Evolutionary conservation across 73 alveolate species (phyloP).

Genomic region (Tetrahymena borealis): DNA sequence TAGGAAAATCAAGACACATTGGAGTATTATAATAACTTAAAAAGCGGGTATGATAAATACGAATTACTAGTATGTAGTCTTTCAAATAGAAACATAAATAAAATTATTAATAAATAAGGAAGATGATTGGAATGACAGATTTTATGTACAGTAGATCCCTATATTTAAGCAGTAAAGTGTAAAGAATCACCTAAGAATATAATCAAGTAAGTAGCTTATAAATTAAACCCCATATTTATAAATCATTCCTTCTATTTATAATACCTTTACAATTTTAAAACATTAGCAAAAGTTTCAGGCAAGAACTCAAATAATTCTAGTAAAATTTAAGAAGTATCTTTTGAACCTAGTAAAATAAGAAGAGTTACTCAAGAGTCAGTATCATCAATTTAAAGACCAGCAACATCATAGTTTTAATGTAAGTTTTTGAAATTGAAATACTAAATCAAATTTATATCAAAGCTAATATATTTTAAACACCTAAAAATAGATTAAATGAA

Average conservation of each 20-base stretch:
- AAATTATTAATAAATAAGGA: not conserved
- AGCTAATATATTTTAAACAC: no score
- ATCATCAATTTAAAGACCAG: not conserved
- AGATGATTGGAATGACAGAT: not conserved
- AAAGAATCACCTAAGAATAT: not conserved
- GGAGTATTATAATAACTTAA: not conserved
- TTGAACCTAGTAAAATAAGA: not conserved
- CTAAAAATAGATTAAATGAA: not conserved
- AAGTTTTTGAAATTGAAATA: no score
- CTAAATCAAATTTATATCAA: no score
- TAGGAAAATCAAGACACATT: not conserved
- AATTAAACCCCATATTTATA: not conserved
- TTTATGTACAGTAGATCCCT: not conserved
- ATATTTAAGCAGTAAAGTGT: not conserved
- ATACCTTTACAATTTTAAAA: not conserved
- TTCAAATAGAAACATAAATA: not conserved
- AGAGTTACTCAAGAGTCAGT: not conserved
- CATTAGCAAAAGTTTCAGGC: not conserved
- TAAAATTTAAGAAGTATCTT: not conserved
- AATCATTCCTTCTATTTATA: not conserved
- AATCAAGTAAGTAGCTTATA: not conserved
- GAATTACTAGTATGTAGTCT: no score
- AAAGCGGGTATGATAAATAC: not conserved
- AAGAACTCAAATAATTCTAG: not conserved
- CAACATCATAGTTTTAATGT: not conserved